Base-by-base conservation (phyloP, 495 filamentous ascomycete species). In the Penicillium turbatum region DNA sequence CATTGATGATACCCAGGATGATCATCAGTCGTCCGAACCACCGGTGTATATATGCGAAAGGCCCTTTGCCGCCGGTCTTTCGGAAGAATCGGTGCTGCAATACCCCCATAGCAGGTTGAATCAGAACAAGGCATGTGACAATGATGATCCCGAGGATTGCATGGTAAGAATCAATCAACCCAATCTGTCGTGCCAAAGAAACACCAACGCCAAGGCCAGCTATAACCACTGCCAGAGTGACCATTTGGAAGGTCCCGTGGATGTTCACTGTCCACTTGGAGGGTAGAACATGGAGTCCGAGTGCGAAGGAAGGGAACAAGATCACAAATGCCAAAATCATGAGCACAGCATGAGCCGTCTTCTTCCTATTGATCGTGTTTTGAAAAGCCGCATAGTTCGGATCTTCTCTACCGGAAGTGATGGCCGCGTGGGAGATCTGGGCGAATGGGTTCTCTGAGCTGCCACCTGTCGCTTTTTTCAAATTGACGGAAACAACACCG, bases 21-120 rank as follows among this genome's bases (percentile, higher is more conserved):
- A 91, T 75, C 31, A 88, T 56, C 6, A 66, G 39, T 1, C 88
- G 79, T 4, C 88, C 88, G 53, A 76, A 80, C 86, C 88, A 90
- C 58, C 86, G 81, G 62, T 92, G 88, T 4, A 68, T 60, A 49
- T 82, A 69, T n/a, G 78, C 80, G 64, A 85, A 72, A 5, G 72
- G 6, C 10, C 79, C 79, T 11, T 84, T 84, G 6, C 53, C 38
- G 24, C 74, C 63, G 2, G 69, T 63, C 53, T 76, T 78, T 11
- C 69, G 35, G 57, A 79, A 73, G 35, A 68, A 60, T 30, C 47
- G 31, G 60, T 91, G 88, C 55, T 92, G 88, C 3, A 86, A 12
- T 0, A 78, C 59, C 16, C 86, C 88, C 36, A 87, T 72, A 5
- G 79, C 60, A 5, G 84, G 86, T 63, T 91, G 88, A 35, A 89